Evolutionary conservation across 108 stramenopile genomes (phyloP), one percentile per base, ranked within the genome.

Genomic region (Nitzschia sp.): DNA sequence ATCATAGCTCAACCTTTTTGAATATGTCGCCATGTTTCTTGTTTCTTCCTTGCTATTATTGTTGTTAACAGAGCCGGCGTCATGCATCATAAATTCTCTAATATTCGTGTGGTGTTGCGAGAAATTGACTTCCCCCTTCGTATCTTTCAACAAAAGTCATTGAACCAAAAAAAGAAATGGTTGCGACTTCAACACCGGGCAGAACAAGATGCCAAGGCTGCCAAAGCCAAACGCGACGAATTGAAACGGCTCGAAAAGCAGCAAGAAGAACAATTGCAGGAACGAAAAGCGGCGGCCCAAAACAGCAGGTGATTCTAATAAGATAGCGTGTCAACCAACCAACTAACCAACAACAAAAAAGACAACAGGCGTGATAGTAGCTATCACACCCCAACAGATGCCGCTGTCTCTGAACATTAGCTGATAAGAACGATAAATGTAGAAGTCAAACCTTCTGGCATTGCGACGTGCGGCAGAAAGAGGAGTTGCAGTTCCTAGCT

Each of bases 61-160:
- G 21, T 42, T 31, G 32, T 57, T 34, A 25, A 27, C 49, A 88
- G 88, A 49, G 33, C 75, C 42, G 92, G 92, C 17, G 76, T 75
- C 19, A 84, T 88, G 78, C 69, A 74, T 51, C 85, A 84, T 36
- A 77, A 82, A 47, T 78, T 73, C 66, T 81, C 86, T 25, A 89
- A 93, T 51, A 85, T 91, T 60, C 84, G 88, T 18, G 76, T 91
- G 0, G 83, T 91, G 45, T 69, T 94, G 31, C 58, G 92, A 51
- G 89, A 94, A 62, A 94, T 94, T 65, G 92, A 94, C 68, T 94
- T 91, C 57, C 81, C 86, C 5, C 78, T 89, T 13, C 82, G 79
- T 71, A 77, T 94, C 51, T 76, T 80, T 56, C 81, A 88, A 51
- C 77, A 82, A 25, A 69, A 47, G 3, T 79, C 85, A 9, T 32